Evolutionary conservation across 495 filamentous ascomycete genomes (phyloP).

Genomic region (Penicillium robsamsonii): DNA sequence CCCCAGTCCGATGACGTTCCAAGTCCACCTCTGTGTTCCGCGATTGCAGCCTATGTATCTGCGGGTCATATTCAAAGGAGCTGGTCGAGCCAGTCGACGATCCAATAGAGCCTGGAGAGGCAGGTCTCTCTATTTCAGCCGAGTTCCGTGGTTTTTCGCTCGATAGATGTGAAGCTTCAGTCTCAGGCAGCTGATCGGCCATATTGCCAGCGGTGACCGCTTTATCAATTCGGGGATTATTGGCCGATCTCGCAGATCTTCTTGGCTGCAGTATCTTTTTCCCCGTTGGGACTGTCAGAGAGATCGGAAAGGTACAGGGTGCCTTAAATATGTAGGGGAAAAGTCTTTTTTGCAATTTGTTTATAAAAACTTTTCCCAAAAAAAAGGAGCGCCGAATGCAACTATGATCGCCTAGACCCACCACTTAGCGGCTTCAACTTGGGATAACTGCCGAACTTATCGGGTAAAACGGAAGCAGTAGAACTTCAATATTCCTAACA

Average conservation of each 20-base stretch:
- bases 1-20: slow-evolving; percentile 53
- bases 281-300: not conserved
- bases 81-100: slow-evolving; percentile 31
- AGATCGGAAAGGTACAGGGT: not conserved
- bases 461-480: not conserved
- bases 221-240: slow-evolving; percentile 1
- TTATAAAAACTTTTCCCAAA: not conserved
- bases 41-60: slow-evolving; percentile 33
- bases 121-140: slow-evolving; percentile 15
- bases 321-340: not conserved
- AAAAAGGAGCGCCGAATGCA: not conserved
- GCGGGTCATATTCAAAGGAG: slow-evolving; percentile 30
- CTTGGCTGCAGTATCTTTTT: not conserved
- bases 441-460: not conserved
- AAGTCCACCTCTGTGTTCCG: slow-evolving; percentile 64
- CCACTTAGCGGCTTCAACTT: slow-evolving; percentile 4
- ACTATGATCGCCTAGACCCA: slow-evolving; percentile 5
- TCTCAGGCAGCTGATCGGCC: slow-evolving; percentile 1
- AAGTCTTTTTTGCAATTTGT: not conserved
- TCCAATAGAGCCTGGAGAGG: slow-evolving; percentile 22
- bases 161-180: not conserved
- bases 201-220: slow-evolving; percentile 9
- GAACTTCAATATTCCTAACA: not conserved
- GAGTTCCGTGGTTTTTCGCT: slow-evolving; percentile 18
- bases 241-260: slow-evolving; percentile 6